phyloP scores from a whole-genome alignment of 2,329 filamentous ascomycete species.

The Calonectria henricotiae region DNA sequence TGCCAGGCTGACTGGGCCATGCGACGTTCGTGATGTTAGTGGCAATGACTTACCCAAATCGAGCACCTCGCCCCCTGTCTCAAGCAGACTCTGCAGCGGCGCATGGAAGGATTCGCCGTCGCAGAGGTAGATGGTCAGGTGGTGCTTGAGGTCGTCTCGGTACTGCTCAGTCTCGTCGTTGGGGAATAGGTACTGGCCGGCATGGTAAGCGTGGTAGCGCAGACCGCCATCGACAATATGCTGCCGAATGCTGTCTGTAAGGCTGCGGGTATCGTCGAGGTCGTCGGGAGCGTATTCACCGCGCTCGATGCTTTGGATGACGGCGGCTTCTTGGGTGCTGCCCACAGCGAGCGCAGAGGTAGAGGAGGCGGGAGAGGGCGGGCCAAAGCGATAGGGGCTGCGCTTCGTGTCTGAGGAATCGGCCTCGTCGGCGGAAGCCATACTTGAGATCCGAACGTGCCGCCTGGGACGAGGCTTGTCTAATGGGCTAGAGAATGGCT shows the following conservation, averaged over 20 bases:
- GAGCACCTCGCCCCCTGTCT: conserved; percentile 62
- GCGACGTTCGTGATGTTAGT: not conserved
- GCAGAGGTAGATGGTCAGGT: conserved; percentile 60
- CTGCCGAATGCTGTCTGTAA: conserved; percentile 63
- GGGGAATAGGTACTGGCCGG: conserved; percentile 62
- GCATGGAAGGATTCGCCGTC: conserved; percentile 63
- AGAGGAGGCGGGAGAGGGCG: conserved; percentile 53
- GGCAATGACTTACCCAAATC: conserved; percentile 62
- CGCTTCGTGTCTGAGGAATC: conserved; percentile 14
- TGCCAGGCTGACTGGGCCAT: conserved; percentile 14
- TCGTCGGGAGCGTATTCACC: conserved; percentile 52
- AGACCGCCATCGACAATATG: conserved; percentile 62
- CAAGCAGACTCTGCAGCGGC: conserved; percentile 60
- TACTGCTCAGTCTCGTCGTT: conserved; percentile 64
- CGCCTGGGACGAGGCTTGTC: conserved; percentile 9
- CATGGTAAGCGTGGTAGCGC: conserved; percentile 62
- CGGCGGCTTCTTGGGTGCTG: conserved; percentile 51
- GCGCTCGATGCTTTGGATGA: conserved; percentile 57
- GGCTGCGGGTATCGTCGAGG: conserved; percentile 59
- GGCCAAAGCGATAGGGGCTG: conserved; percentile 38
- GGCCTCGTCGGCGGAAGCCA: conserved; percentile 21
- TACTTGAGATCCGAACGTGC: conserved; percentile 30
- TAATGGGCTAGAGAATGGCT: conserved; percentile 13
- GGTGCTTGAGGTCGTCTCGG: conserved; percentile 62
- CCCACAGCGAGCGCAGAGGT: conserved; percentile 55